These are phyloP conservation scores for Dipteronia dyeriana DNA, from an alignment of 345 rosid genomes.

Conservation along the genomic window DNA sequence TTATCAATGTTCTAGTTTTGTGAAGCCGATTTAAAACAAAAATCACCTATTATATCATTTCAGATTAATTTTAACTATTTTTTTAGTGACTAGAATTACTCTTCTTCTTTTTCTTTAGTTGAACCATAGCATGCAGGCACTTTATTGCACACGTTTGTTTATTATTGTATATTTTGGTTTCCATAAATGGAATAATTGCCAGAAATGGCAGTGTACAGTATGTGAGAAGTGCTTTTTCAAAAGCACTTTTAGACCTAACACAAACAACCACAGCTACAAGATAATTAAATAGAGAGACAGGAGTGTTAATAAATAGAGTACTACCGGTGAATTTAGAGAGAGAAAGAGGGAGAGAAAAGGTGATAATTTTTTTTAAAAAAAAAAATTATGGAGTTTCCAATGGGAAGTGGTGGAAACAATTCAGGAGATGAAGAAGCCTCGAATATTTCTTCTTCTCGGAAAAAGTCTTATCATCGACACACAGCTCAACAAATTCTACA, in stretches of 20 bases:
- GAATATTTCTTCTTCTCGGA: neutral
- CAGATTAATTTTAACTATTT: too few species aligned
- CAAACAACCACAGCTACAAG: neutral
- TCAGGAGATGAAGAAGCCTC: conserved; percentile 39
- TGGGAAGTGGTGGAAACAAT: conserved; percentile 29
- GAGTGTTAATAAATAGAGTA: neutral
- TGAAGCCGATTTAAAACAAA: too few species aligned
- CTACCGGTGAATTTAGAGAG: neutral
- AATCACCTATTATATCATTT: too few species aligned
- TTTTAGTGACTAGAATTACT: too few species aligned
- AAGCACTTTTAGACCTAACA: neutral
- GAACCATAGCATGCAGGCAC: neutral
- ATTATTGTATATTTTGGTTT: neutral
- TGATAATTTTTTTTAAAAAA: neutral
- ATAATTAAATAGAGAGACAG: neutral
- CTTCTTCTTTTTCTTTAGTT: too few species aligned
- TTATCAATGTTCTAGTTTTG: too few species aligned
- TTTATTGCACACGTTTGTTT: neutral
- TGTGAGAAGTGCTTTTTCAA: neutral
- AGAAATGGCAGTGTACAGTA: neutral
- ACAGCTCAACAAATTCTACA: conserved; percentile 42
- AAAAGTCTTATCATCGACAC: conserved; percentile 53
- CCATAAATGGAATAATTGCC: neutral
- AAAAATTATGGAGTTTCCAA: conserved; percentile 23
- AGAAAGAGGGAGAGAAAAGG: neutral